A percentile compares a stretch with the other conserved stretches of the same genome.
phyloP scores from a whole-genome alignment of 768 basidiomycete genomes.

The Xerocomellus dryophilus region DNA sequence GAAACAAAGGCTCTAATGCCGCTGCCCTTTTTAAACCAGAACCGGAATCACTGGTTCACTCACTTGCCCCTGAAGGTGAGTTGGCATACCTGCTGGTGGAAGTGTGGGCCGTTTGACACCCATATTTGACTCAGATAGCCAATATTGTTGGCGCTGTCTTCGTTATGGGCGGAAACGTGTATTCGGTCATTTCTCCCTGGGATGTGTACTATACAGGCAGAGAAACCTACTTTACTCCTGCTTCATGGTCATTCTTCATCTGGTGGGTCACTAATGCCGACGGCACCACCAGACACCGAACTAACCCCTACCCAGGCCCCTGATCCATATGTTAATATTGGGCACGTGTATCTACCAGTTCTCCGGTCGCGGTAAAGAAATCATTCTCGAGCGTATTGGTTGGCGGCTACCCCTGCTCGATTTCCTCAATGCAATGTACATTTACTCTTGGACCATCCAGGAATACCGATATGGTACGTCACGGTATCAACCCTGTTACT shows the following conservation, averaged over 20 bases:
- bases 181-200: conserved; percentile 53
- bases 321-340: conserved; percentile 64
- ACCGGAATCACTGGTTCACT: conserved; percentile 41
- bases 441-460: conserved; percentile 54
- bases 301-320: conserved; percentile 38
- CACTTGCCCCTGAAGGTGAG: conserved; percentile 54
- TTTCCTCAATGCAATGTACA: conserved; percentile 61
- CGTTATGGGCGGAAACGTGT: conserved; percentile 60
- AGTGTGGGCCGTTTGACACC: conserved; percentile 2
- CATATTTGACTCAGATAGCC: conserved; percentile 36
- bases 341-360: conserved; percentile 65
- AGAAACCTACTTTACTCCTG: conserved; percentile 68
- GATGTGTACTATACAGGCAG: conserved; percentile 47
- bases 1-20: conserved; percentile 20
- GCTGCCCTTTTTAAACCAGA: conserved; percentile 18
- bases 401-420: conserved; percentile 65
- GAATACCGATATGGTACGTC: conserved; percentile 47
- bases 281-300: neutral
- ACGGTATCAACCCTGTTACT: conserved; percentile 2
- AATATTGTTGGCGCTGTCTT: conserved; percentile 56
- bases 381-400: conserved; percentile 61
- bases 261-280: conserved; percentile 39
- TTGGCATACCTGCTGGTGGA: neutral
- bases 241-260: conserved; percentile 58
- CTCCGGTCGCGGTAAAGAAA: conserved; percentile 49